phyloP scores from a whole-genome alignment of 31 red algal species.

The Odonthalia washingtoniensis region DNA sequence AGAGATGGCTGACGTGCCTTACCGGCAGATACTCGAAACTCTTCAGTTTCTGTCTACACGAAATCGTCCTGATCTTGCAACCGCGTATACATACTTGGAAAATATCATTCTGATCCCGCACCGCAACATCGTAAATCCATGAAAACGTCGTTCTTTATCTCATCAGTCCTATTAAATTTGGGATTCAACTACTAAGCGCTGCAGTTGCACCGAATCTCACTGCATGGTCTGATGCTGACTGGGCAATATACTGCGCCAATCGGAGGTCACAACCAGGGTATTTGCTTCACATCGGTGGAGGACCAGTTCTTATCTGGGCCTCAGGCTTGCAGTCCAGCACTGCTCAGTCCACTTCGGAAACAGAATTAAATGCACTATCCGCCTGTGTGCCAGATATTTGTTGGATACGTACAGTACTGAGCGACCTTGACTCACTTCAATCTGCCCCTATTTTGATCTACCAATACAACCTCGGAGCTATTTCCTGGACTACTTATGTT shows the following conservation, averaged over 20 bases:
- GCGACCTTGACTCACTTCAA: not conserved
- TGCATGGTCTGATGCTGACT: conserved; percentile 22
- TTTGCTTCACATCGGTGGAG: conserved; percentile 13
- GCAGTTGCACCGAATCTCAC: not conserved
- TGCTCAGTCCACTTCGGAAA: conserved; percentile 8
- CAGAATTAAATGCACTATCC: conserved; percentile 16
- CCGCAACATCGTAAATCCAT: conserved; percentile 28
- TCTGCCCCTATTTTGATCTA: not conserved
- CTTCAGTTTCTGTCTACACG: conserved; percentile 41
- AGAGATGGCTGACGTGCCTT: conserved; percentile 27
- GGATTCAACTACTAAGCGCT: not conserved
- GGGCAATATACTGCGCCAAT: conserved; percentile 16
- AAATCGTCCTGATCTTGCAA: conserved; percentile 49
- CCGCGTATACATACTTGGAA: conserved; percentile 48
- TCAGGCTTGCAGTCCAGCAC: conserved; percentile 11
- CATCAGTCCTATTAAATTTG: conserved; percentile 8
- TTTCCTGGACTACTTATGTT: conserved; percentile 24
- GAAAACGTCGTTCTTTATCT: conserved; percentile 32
- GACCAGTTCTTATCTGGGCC: conserved; percentile 27
- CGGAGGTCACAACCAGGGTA: conserved; percentile 18
- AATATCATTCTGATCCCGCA: not conserved
- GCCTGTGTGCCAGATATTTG: not conserved
- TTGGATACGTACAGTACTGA: not conserved
- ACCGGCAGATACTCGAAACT: conserved; percentile 12
- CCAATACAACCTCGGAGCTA: conserved; percentile 43